Conservation (phyloP, 371 early-diverging fungal genomes). For the Furculomyces boomerangus region DNA sequence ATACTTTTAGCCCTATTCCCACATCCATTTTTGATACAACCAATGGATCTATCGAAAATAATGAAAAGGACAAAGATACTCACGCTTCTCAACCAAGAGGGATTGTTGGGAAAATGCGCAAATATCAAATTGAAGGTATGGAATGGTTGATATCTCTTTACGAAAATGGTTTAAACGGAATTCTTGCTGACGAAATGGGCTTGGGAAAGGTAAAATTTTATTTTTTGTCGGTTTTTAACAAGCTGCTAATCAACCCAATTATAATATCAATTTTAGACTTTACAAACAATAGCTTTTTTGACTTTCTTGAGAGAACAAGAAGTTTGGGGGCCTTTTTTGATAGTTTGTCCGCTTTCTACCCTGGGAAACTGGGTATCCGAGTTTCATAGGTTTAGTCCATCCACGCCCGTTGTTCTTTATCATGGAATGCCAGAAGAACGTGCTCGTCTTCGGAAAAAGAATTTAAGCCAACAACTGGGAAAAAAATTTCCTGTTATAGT, state of each 20-base stretch:
- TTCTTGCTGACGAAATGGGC: conserved; percentile 98
- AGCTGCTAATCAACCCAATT: not conserved
- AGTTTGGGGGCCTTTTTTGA: conserved; percentile 87
- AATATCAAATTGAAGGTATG: conserved; percentile 92
- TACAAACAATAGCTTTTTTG: conserved; percentile 91
- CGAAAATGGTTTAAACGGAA: conserved; percentile 95
- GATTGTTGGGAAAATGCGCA: conserved; percentile 61
- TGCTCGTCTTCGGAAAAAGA: conserved; percentile 47
- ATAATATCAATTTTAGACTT: conserved; percentile 36
- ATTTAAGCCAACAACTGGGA: conserved; percentile 30
- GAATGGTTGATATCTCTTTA: conserved; percentile 97
- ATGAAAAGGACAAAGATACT: conserved; percentile 6
- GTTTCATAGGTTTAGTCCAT: conserved; percentile 78
- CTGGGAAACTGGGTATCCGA: conserved; percentile 96
- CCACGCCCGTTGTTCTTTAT: conserved; percentile 75
- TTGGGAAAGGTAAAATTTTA: conserved; percentile 39
- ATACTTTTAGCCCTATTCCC: no score
- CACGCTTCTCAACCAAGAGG: conserved; percentile 7
- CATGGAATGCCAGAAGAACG: conserved; percentile 75
- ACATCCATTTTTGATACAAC: not conserved
- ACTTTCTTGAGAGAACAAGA: conserved; percentile 61
- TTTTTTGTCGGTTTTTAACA: not conserved
- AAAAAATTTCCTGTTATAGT: conserved; percentile 60
- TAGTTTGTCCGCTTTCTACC: conserved; percentile 91
- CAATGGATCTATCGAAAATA: conserved; percentile 3